Evolutionary conservation across 2,329 filamentous ascomycete genomes (phyloP).

Genomic region (Colletotrichum magnum): DNA sequence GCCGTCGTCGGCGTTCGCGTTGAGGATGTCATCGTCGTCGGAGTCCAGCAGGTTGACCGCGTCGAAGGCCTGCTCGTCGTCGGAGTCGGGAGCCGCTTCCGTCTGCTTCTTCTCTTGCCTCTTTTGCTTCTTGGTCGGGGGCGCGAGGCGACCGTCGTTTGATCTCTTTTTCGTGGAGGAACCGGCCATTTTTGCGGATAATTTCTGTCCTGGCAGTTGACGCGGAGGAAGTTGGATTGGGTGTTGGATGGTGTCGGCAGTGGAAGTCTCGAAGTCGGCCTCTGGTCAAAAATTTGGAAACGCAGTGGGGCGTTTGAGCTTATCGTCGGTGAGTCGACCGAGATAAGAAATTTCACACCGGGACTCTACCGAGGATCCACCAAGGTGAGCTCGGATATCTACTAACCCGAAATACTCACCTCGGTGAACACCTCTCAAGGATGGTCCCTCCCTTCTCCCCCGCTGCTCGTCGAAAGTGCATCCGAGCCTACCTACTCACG

Average conservation of each 20-base stretch:
- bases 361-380: neutral
- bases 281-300: constrained; percentile 37
- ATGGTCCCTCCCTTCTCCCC: no score
- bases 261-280: constrained; percentile 17
- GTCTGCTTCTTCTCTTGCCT: constrained; percentile 65
- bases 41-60: constrained; percentile 70
- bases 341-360: constrained; percentile 6
- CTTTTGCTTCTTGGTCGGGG: constrained; percentile 65
- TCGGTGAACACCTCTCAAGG: neutral
- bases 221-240: neutral
- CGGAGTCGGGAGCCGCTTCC: constrained; percentile 65
- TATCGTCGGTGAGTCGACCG: constrained; percentile 19
- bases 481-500: neutral
- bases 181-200: constrained; percentile 45
- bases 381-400: no score
- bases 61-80: constrained; percentile 59
- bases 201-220: neutral
- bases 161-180: constrained; percentile 51
- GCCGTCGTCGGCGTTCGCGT: constrained; percentile 66
- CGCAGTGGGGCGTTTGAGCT: constrained; percentile 13
- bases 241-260: neutral
- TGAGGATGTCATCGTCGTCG: constrained; percentile 69
- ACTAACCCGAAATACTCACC: neutral
- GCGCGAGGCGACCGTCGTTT: constrained; percentile 50
- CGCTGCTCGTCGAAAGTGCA: neutral